Conservation (phyloP, 305 asterid species). For the Fraxinus floribunda region DNA sequence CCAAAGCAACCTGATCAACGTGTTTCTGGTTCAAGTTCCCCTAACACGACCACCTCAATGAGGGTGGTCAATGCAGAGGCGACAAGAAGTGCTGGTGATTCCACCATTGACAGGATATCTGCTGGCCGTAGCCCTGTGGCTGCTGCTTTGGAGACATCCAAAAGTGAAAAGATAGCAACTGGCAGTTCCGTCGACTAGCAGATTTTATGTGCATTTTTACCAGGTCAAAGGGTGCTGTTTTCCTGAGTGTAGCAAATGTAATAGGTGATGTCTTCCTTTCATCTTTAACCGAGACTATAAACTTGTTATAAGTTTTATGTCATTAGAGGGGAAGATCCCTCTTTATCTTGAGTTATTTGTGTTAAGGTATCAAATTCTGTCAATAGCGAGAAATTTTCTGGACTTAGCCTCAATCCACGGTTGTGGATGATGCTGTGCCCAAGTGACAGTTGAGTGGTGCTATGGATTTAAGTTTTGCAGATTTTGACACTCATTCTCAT, state of each 20-base stretch:
- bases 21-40: conserved; percentile 31
- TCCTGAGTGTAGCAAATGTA: not conserved
- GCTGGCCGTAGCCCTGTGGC: conserved; percentile 21
- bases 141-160: conserved; percentile 21
- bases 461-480: not conserved
- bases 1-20: conserved; percentile 43
- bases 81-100: conserved; percentile 20
- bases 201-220: not conserved
- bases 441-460: conserved; percentile 4
- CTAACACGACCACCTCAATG: conserved; percentile 29
- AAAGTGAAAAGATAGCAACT: conserved; percentile 24
- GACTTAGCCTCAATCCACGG: not conserved
- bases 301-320: not conserved
- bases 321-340: not conserved
- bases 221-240: not conserved
- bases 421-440: conserved; percentile 2
- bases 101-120: conserved; percentile 20
- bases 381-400: not conserved
- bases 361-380: not conserved
- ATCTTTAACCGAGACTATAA: not conserved
- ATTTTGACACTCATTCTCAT: not conserved
- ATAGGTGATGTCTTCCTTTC: not conserved
- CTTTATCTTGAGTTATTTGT: not conserved
- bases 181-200: conserved; percentile 20
- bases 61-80: conserved; percentile 23